A percentile compares a stretch with the other conserved stretches of the same genome.
Evolutionary conservation across 305 asterid species (phyloP).

Genomic region (Fraxinus albicans): DNA sequence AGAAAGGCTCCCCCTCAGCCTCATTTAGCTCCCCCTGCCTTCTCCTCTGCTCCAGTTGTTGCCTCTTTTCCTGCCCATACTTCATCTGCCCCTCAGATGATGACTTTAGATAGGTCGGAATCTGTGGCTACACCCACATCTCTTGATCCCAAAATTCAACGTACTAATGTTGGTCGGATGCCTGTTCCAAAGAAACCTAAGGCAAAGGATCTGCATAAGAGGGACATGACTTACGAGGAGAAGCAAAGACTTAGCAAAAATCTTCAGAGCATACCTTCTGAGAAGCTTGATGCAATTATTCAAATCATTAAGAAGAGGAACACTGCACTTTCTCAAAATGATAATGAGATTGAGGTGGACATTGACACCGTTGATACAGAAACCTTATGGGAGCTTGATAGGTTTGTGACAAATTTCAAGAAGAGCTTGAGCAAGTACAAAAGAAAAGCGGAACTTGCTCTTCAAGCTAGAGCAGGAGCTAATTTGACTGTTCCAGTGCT

Average conservation of each 20-base stretch:
- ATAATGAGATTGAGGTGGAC: constrained; percentile 82
- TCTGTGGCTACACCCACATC: constrained; percentile 31
- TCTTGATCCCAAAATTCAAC: constrained; percentile 37
- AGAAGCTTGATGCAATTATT: constrained; percentile 65
- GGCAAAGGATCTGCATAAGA: constrained; percentile 68
- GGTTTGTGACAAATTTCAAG: constrained; percentile 70
- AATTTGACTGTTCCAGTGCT: constrained; percentile 33
- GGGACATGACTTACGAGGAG: constrained; percentile 81
- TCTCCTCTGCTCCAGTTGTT: constrained; percentile 25
- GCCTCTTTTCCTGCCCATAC: constrained; percentile 12
- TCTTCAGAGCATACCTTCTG: constrained; percentile 66
- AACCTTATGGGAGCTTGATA: constrained; percentile 84
- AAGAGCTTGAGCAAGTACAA: constrained; percentile 72
- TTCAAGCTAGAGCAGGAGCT: constrained; percentile 40
- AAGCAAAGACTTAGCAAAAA: constrained; percentile 70
- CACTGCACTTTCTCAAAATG: constrained; percentile 60
- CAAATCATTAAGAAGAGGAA: constrained; percentile 73
- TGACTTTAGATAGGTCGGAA: constrained; percentile 37
- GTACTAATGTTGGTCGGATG: constrained; percentile 42
- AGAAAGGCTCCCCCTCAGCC: constrained; percentile 40
- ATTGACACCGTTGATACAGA: constrained; percentile 75
- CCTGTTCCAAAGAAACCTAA: constrained; percentile 70
- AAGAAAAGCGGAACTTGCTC: constrained; percentile 62
- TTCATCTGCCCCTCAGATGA: constrained; percentile 22
- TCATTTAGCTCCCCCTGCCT: constrained; percentile 31